A percentile compares a stretch with the other conserved stretches of the same genome.
Conservation (phyloP, 805 yeast genomes). For the Ogataea wickerhamii region DNA sequence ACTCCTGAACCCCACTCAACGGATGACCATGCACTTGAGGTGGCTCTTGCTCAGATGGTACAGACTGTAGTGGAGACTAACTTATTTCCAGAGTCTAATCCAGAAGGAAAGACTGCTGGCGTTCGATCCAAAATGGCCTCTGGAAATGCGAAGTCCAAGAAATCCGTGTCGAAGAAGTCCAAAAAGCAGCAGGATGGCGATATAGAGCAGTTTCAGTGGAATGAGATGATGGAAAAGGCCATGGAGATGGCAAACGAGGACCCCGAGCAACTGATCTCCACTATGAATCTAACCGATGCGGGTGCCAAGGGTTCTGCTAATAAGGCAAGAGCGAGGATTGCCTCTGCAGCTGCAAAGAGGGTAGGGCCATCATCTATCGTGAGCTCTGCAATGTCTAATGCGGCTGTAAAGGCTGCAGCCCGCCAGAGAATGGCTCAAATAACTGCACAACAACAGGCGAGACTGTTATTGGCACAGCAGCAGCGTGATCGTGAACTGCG, state of each 20-base stretch:
- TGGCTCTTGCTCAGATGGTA: constrained; percentile 54
- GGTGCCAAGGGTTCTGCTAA: neutral
- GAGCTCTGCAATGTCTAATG: constrained; percentile 23
- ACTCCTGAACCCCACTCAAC: neutral
- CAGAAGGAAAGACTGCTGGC: constrained; percentile 2
- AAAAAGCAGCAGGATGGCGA: constrained; percentile 29
- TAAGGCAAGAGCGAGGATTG: constrained; percentile 1
- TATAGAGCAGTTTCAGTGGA: constrained; percentile 55
- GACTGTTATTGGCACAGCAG: constrained; percentile 15
- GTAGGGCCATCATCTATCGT: constrained; percentile 8
- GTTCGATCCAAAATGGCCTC: constrained; percentile 1
- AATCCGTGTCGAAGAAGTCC: constrained; percentile 8
- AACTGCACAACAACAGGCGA: constrained; percentile 22
- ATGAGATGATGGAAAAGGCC: constrained; percentile 73
- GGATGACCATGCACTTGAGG: constrained; percentile 41
- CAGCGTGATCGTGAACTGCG: constrained; percentile 18
- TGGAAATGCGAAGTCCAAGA: constrained; percentile 1
- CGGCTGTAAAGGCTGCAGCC: constrained; percentile 22
- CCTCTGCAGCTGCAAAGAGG: constrained; percentile 2
- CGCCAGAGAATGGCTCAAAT: constrained; percentile 24
- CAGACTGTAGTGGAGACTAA: constrained; percentile 46
- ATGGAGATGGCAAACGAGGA: constrained; percentile 72
- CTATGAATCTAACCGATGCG: constrained; percentile 25
- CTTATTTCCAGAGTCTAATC: constrained; percentile 12
- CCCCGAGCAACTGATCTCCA: constrained; percentile 41